Percentiles rank a stretch among this genome's conserved stretches.
Conservation (phyloP, 2,329 filamentous ascomycete genomes). For the Boeremia exigua region DNA sequence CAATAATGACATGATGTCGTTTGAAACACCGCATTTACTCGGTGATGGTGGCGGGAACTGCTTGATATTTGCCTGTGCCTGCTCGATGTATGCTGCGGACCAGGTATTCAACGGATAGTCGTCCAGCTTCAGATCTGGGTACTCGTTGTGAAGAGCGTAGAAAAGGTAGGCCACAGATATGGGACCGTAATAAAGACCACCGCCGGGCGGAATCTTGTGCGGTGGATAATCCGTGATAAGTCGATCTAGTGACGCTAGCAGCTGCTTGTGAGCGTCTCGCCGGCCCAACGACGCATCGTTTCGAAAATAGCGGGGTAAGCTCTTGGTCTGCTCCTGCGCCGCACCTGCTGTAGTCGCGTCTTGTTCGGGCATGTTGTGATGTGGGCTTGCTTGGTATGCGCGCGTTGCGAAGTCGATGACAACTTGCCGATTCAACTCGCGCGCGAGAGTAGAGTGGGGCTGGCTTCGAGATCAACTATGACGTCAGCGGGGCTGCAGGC, state of each 20-base stretch:
- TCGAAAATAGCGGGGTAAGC: constrained; percentile 50
- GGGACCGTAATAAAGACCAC: constrained; percentile 59
- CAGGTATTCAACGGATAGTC: constrained; percentile 55
- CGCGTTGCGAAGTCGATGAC: constrained; percentile 2
- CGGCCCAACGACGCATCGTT: constrained; percentile 46
- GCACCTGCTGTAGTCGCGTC: constrained; percentile 16
- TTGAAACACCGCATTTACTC: constrained; percentile 57
- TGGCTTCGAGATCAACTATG: constrained; percentile 13
- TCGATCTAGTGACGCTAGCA: constrained; percentile 57
- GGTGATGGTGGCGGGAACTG: constrained; percentile 54
- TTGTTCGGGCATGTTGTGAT: constrained; percentile 37
- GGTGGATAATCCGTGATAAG: constrained; percentile 57
- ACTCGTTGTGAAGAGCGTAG: constrained; percentile 57
- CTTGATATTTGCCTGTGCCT: constrained; percentile 57
- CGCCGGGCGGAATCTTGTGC: constrained; percentile 52
- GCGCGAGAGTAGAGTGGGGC: background rate
- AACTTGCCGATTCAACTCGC: background rate
- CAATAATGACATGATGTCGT: constrained; percentile 58
- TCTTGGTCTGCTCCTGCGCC: constrained; percentile 33
- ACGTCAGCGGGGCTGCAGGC: constrained; percentile 28
- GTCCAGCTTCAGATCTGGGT: constrained; percentile 56
- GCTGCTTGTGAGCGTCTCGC: constrained; percentile 57
- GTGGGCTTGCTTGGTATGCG: background rate
- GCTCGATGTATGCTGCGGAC: constrained; percentile 58
- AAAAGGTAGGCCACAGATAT: constrained; percentile 58